Conservation (phyloP, 78 protist genomes). For the Corallochytrium limacisporum region DNA sequence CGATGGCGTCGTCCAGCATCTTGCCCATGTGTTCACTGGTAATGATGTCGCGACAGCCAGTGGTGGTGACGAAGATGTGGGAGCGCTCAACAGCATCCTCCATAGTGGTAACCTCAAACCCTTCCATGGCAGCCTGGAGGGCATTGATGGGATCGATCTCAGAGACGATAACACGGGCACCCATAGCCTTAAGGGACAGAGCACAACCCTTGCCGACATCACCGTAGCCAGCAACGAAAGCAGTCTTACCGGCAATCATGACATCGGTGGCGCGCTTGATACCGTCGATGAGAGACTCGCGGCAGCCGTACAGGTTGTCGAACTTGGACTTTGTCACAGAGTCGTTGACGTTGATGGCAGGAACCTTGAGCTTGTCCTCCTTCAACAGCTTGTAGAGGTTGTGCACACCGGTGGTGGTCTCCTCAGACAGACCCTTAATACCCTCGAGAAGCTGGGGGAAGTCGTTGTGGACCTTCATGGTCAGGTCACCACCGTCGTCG, state of each 20-base stretch:
- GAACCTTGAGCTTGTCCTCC: constrained; percentile 75
- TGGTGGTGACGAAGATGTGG: constrained; percentile 94
- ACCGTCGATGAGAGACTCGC: constrained; percentile 96
- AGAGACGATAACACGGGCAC: constrained; percentile 87
- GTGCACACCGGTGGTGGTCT: constrained; percentile 99
- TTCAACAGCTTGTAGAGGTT: constrained; percentile 78
- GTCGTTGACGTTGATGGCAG: constrained; percentile 99
- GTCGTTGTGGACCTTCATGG: constrained; percentile 86
- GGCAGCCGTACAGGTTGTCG: constrained; percentile 98
- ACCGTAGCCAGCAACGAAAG: constrained; percentile 92
- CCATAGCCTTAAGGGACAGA: constrained; percentile 63
- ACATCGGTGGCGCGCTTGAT: constrained; percentile 98
- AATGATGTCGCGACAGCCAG: constrained; percentile 94
- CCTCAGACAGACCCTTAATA: constrained; percentile 95
- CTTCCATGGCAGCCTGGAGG: constrained; percentile 98
- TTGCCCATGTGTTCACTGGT: constrained; percentile 61
- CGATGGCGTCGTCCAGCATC: constrained; percentile 96
- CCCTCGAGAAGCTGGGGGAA: constrained; percentile 52
- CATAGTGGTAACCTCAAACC: constrained; percentile 71
- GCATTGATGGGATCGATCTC: constrained; percentile 99
- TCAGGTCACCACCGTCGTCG: constrained; percentile 99
- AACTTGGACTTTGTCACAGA: constrained; percentile 97
- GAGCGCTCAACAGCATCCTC: constrained; percentile 65
- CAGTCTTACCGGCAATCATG: constrained; percentile 95
- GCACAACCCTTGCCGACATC: constrained; percentile 99